Evolutionary conservation across 805 yeast species (phyloP), one percentile per base, ranked within the genome.

Genomic region (Priceomyces fermenticarens): DNA sequence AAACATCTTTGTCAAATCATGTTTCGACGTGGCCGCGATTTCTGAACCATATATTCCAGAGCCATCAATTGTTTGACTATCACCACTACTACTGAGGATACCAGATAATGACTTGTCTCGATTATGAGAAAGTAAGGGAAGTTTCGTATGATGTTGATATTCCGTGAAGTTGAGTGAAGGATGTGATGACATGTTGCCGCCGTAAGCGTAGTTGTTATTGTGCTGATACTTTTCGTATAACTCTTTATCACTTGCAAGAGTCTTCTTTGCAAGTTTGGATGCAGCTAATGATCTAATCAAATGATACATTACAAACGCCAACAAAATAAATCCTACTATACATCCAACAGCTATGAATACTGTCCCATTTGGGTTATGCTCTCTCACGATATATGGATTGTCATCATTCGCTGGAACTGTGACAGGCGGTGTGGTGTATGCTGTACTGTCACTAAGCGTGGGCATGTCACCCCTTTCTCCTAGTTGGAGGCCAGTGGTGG

Each of bases 321-420:
- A 46, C 14, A 81, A 60, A 3, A 85, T 63, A 30, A 78, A 80
- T 0, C 82, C 86, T 3, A 82, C 78, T 30, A 82, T 70, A 9
- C 83, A 69, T 1, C 95, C 96, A 32, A 87, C 84, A 0, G 86
- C 84, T 38, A 88, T 88, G 62, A 87, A 88, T 2, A 88, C 89
- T 1, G 93, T 84, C 1, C 96, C 96, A 35, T 77, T 72, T 1
- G 89, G 87, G 35, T 72, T 68, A 14, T 55, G 55, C 4, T 80
- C 61, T 35, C 66, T 60, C 49, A 74, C 62, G 13, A 88, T 69
- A 52, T 74, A 81, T 9, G 96, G 96, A 59, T 88, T 88, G 37
- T 72, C 63, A 12, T 50, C 51, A 31, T 77, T 70, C 1, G 82
- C 65, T 0, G 95, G 95, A 10, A 81, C 77, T 1, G 72, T 60